Base-by-base conservation (phyloP, 164 flowering plant species). In the Vitis cinerea region DNA sequence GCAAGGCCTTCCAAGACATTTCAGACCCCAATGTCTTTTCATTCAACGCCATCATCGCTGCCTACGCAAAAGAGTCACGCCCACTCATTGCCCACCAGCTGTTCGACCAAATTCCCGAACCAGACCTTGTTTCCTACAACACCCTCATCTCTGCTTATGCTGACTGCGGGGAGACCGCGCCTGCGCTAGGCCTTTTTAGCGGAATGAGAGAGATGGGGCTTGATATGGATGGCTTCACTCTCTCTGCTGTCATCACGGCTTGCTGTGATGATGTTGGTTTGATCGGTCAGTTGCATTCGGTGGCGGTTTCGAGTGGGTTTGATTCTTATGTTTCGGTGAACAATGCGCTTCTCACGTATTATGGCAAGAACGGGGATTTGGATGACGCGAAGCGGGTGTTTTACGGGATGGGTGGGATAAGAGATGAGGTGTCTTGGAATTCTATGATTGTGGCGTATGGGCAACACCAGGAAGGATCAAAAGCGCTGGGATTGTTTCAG, bases 401-500 rank as follows among this genome's bases (percentile, higher is more conserved):
- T 77, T 61, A 67, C 66, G 80, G 54, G 71, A 82, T 90, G 92
- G 84, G 76, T 16, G 84, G 61, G 73, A 67, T 70, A 17, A 82
- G 71, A 80, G 93, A 94, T 79, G 94, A 84, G 79, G 92, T 94
- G 31, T 83, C 97, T 12, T 90, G 97, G 97, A 94, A 94, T 77
- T 80, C 93, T 11, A 91, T 94, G 93, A 87, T 91, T 62, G 96
- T 89, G 61, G 94, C 88, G 0, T 87, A 82, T 70, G 93, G 93
- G 69, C 94, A 87, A 72, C 88, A 88, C 51, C 75, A 81, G 61
- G 83, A 88, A 61, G 96, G 94, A 17, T 56, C 48, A 0, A 79
- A 80, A 31, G 94, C 98, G 0, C 64, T 91, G 70, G 78, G 47
- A 23, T 66, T 91, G 87, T 91, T 76, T 78, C 82, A 78, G 67